Evolutionary conservation across 306 rosid species (phyloP), one percentile per base, ranked within the genome.

Genomic region (Vicia faba): DNA sequence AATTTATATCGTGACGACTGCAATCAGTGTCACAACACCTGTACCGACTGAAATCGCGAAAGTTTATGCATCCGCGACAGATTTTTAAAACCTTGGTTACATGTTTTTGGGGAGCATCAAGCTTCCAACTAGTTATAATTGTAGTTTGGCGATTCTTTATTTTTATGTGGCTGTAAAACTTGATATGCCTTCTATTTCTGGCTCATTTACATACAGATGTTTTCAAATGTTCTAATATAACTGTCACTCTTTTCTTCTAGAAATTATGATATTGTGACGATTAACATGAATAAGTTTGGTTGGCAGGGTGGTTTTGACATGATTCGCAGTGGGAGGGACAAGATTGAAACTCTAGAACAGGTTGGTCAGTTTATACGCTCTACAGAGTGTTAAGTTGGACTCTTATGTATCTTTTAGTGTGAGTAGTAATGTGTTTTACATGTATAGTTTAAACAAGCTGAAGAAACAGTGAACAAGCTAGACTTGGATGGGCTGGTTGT

Each of bases 331-430:
- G 99, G 99, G 75, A 86, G 99, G 81, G 99, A 95, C 88, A 95
- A 95, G 81, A 90, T 95, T 78, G 99, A 95, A 85, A 90, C 99
- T 56, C 97, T 97, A 26, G 97, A 90, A 72, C 99, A 95, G 97
- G 99, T 85, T 62, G 55, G 72, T 35, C 54, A 56, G 51, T 46
- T 51, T 57, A 44, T 71, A 58, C 64, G 35, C 59, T 49, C 49
- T 33, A 10, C 75, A 28, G 11, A 36, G 53, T 14, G 18, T 55
- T 51, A 41, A 58, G 25, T 43, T 70, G 58, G 61, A 11, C 56
- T 59, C 68, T 53, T 40, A 4, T 60, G 35, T 20, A 48, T 70
- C 48, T 64, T 61, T 31, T 68, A 54, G 57, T 51, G 33, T 53
- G 45, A 38, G 40, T 50, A 61, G 62, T 78, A 56, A 70, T 65